These are phyloP conservation scores for Microcyclospora pomicola DNA, from an alignment of 2,329 filamentous ascomycete genomes.

Conservation along the genomic window DNA sequence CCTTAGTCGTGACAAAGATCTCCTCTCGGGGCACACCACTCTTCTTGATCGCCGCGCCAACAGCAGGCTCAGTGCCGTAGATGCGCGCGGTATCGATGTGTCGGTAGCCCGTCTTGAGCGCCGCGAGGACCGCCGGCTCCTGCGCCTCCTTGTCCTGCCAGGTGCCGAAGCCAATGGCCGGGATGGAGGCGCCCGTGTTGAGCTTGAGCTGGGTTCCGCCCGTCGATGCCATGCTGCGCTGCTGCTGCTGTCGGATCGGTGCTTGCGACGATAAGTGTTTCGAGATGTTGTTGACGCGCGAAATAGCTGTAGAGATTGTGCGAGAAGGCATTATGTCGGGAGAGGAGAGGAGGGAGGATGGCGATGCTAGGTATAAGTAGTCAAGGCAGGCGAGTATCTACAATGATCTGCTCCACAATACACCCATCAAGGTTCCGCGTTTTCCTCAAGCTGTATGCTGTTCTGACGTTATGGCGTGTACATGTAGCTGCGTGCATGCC, in stretches of 20 bases:
- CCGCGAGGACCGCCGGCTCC: constrained; percentile 33
- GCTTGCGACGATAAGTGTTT: constrained; percentile 15
- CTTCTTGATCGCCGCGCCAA: constrained; percentile 50
- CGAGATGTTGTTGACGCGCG: constrained; percentile 10
- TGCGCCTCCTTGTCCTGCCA: constrained; percentile 40
- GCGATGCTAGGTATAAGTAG: constrained; percentile 2
- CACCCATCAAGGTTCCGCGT: too few relatives aligned
- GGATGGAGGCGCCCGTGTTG: constrained; percentile 23
- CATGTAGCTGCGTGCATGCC: too few relatives aligned
- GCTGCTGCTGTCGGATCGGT: constrained; percentile 8
- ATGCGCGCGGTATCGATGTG: constrained; percentile 33
- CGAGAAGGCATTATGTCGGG: constrained; percentile 4
- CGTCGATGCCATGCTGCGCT: constrained; percentile 17
- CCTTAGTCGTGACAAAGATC: constrained; percentile 52
- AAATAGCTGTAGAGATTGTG: constrained; percentile 9
- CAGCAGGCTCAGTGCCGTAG: constrained; percentile 48
- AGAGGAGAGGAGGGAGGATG: background rate
- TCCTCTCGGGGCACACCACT: constrained; percentile 50
- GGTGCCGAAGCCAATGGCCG: constrained; percentile 38
- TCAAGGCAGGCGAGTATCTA: too few relatives aligned
- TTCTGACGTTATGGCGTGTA: constrained; percentile 4
- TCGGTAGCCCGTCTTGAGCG: constrained; percentile 38
- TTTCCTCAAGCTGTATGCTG: too few relatives aligned
- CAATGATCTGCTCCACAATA: too few relatives aligned
- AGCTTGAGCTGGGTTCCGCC: constrained; percentile 18